Conservation (phyloP, 164 flowering plant species). For the Buxus sempervirens region DNA sequence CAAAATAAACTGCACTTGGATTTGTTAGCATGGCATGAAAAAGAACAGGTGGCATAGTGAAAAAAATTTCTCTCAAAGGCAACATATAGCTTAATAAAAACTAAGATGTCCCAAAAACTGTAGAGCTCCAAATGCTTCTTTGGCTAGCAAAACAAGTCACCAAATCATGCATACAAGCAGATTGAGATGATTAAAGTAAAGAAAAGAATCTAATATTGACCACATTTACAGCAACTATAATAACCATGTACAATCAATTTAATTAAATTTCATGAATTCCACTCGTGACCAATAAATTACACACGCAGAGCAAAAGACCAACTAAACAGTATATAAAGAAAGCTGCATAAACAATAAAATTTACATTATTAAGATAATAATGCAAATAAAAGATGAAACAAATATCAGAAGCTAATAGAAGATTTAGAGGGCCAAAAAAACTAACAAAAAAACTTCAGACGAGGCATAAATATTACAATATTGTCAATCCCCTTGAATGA, state of each 20-base stretch:
- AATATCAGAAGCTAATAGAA: neutral
- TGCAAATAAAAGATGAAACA: neutral
- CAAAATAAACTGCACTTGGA: conserved; percentile 57
- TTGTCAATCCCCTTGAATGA: neutral
- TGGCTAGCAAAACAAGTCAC: neutral
- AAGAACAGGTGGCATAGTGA: neutral
- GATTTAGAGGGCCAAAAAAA: neutral
- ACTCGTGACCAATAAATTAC: neutral
- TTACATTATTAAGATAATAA: too few relatives aligned
- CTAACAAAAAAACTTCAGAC: neutral
- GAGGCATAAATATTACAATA: neutral
- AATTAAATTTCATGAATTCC: neutral
- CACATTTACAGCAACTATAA: neutral
- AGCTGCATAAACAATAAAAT: neutral
- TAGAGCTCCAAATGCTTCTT: neutral
- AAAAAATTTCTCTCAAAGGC: neutral
- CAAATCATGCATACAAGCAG: neutral
- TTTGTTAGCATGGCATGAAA: conserved; percentile 4
- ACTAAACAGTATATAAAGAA: neutral
- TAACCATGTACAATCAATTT: neutral
- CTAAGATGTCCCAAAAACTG: neutral
- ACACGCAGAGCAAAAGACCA: neutral
- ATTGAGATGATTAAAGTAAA: neutral
- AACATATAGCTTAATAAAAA: neutral
- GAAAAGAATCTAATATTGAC: neutral